phyloP scores from a whole-genome alignment of 441 rosid species.

The Isatis lusitanica region DNA sequence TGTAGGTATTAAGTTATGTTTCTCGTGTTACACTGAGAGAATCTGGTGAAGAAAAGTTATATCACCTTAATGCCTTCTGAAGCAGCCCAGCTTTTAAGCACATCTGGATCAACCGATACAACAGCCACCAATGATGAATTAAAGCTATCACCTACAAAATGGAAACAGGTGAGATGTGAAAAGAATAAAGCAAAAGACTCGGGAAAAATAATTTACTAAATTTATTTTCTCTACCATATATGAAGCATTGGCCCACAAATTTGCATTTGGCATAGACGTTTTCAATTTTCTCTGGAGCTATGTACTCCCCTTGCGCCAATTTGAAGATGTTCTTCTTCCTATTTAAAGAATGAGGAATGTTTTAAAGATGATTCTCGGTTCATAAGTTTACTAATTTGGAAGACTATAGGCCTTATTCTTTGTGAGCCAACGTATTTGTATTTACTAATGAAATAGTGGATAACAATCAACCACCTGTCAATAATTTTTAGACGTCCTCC shows the following conservation, averaged over 20 bases:
- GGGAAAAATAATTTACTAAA: neutral
- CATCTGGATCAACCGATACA: slow-evolving; percentile 84
- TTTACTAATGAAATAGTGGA: slow-evolving; percentile 13
- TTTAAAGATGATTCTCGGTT: neutral
- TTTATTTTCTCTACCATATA: slow-evolving; percentile 61
- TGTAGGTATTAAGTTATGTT: slow-evolving; percentile 6
- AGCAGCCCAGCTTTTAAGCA: slow-evolving; percentile 75
- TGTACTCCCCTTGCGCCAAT: slow-evolving; percentile 97
- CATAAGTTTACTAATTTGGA: neutral
- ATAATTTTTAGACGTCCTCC: slow-evolving; percentile 97
- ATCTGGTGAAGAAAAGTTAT: slow-evolving; percentile 9
- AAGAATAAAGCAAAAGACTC: neutral
- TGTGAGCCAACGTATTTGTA: neutral
- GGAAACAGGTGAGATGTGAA: slow-evolving; percentile 25
- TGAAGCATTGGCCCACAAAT: slow-evolving; percentile 79
- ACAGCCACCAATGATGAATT: slow-evolving; percentile 85
- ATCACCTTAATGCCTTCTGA: slow-evolving; percentile 84
- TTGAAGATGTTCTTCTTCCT: slow-evolving; percentile 99
- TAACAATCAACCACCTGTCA: slow-evolving; percentile 57
- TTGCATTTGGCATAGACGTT: slow-evolving; percentile 93
- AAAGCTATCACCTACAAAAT: slow-evolving; percentile 79
- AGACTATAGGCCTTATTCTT: neutral
- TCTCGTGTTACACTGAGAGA: neutral
- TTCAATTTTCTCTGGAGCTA: slow-evolving; percentile 99
- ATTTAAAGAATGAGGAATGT: slow-evolving; percentile 25